Evolutionary conservation across 345 rosid species (phyloP).

Genomic region (Eucalyptus victrix): DNA sequence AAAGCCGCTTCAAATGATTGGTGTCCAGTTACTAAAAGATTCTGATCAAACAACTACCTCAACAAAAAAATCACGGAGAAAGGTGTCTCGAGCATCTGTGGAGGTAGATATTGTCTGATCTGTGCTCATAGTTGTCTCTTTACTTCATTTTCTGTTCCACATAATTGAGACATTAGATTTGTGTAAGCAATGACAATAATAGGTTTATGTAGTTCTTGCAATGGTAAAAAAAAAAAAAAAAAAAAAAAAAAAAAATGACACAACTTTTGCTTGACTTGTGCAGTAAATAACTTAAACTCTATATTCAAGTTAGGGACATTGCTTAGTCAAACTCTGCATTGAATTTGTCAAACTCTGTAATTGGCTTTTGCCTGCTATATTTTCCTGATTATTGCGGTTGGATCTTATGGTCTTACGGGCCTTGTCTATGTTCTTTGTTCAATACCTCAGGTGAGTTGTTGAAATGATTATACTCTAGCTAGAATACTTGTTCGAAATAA

Average conservation of each 20-base stretch:
- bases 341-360: background rate
- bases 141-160: background rate
- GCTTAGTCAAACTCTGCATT: background rate
- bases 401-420: background rate
- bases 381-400: background rate
- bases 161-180: background rate
- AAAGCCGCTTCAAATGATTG: slow-evolving; percentile 87
- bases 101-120: slow-evolving; percentile 31
- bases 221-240: background rate
- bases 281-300: background rate
- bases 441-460: background rate
- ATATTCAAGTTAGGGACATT: background rate
- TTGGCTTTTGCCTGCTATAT: background rate
- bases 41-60: slow-evolving; percentile 34
- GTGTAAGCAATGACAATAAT: background rate
- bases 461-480: background rate
- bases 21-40: slow-evolving; percentile 87
- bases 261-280: background rate
- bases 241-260: background rate
- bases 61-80: slow-evolving; percentile 59
- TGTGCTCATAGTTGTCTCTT: background rate
- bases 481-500: background rate
- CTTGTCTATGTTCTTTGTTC: background rate
- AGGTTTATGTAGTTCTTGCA: background rate
- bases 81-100: slow-evolving; percentile 37